Evolutionary conservation across 2,329 filamentous ascomycete species (phyloP).

Genomic region (Aspergillus costaricaensis): DNA sequence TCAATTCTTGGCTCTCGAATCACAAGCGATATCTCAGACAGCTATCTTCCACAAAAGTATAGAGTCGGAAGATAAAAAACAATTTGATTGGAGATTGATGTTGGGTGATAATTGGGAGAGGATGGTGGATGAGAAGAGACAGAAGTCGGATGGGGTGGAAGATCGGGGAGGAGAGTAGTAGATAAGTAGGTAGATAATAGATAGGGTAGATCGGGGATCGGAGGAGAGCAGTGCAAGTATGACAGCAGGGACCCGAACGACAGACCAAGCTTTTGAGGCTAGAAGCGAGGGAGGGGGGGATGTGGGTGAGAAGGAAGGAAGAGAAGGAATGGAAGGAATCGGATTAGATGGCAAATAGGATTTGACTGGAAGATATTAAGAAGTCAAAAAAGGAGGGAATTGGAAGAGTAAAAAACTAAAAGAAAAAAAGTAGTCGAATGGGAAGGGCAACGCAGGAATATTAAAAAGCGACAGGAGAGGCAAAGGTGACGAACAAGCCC

Average conservation of each 20-base stretch:
- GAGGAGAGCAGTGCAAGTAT: background rate
- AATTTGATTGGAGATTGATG: background rate
- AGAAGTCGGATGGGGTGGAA: background rate
- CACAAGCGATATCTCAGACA: slow-evolving; percentile 9
- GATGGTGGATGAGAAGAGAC: background rate
- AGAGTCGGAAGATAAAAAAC: background rate
- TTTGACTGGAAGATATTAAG: too few relatives aligned
- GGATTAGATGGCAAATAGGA: too few relatives aligned
- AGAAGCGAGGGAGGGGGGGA: background rate
- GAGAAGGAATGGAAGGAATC: too few relatives aligned
- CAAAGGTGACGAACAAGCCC: slow-evolving; percentile 8
- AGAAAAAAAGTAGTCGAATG: background rate
- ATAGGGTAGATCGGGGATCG: slow-evolving; percentile 6
- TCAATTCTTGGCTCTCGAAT: background rate
- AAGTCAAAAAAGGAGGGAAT: background rate
- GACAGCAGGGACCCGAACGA: background rate
- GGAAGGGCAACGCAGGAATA: slow-evolving; percentile 1
- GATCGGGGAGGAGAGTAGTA: slow-evolving; percentile 3
- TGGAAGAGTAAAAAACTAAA: slow-evolving; percentile 4
- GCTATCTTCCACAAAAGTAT: slow-evolving; percentile 27
- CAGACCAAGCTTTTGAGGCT: slow-evolving; percentile 1
- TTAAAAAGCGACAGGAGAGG: slow-evolving; percentile 9
- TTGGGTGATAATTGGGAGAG: background rate
- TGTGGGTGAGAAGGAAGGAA: slow-evolving; percentile 4
- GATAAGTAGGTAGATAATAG: background rate